phyloP scores from a whole-genome alignment of 345 rosid genomes.

The Aquilaria sinensis region DNA sequence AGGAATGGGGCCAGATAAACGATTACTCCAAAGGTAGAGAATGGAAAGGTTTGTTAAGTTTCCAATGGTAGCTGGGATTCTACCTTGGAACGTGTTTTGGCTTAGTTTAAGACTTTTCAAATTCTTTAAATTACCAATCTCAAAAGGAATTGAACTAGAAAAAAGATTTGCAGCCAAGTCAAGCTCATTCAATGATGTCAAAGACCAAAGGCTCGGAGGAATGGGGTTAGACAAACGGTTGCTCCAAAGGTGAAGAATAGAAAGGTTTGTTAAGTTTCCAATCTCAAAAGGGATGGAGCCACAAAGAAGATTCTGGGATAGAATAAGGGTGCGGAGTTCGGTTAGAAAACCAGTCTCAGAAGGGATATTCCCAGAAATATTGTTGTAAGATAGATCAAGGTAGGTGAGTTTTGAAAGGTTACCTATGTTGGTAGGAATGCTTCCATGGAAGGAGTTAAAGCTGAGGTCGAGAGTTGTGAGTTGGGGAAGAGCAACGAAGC shows the following conservation, averaged over 20 bases:
- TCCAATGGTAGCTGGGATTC: constrained; percentile 14
- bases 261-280: too few relatives aligned
- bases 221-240: too few relatives aligned
- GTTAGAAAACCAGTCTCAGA: background rate
- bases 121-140: constrained; percentile 16
- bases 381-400: too few relatives aligned
- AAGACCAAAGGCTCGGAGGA: too few relatives aligned
- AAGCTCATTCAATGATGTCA: background rate
- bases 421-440: constrained; percentile 6
- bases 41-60: constrained; percentile 10
- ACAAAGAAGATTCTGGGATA: too few relatives aligned
- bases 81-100: background rate
- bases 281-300: too few relatives aligned
- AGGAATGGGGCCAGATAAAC: constrained; percentile 17
- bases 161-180: background rate
- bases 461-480: background rate
- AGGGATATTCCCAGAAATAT: background rate
- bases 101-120: constrained; percentile 3
- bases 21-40: constrained; percentile 14
- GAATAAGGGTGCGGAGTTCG: too few relatives aligned
- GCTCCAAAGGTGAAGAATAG: too few relatives aligned
- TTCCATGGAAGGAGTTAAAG: constrained; percentile 1
- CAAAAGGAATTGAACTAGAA: constrained; percentile 10
- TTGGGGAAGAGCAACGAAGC: background rate
- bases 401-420: constrained; percentile 2